Evolutionary conservation across 257 asterid species (phyloP).

Genomic region (Ilex aquifolium): DNA sequence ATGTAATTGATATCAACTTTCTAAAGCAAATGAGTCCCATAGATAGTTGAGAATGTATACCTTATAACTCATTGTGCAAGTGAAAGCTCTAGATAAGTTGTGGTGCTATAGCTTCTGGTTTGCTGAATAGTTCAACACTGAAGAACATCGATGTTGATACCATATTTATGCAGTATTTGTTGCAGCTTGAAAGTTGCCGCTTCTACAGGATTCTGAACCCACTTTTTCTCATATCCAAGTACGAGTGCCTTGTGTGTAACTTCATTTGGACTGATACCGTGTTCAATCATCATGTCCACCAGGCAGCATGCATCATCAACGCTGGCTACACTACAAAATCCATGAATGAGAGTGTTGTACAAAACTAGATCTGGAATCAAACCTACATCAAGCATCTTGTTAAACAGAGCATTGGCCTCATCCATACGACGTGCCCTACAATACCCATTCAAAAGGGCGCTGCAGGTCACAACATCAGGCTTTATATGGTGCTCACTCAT

Average conservation of each 20-base stretch:
- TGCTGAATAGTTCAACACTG: no score
- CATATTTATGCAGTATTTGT: slow-evolving; percentile 10
- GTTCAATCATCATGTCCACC: slow-evolving; percentile 15
- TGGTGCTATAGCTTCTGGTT: no score
- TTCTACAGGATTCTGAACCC: slow-evolving; percentile 10
- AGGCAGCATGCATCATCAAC: slow-evolving; percentile 11
- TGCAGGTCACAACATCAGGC: slow-evolving; percentile 24
- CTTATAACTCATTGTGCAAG: no score
- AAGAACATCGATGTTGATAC: background rate
- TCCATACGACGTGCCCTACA: slow-evolving; percentile 14
- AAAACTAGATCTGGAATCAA: slow-evolving; percentile 22
- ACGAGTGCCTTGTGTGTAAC: slow-evolving; percentile 14
- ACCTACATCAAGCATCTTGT: slow-evolving; percentile 12
- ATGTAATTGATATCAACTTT: no score
- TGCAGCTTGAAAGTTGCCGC: slow-evolving; percentile 17
- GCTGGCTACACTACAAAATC: slow-evolving; percentile 19
- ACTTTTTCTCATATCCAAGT: slow-evolving; percentile 17
- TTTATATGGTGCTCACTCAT: slow-evolving; percentile 14
- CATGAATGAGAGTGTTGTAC: slow-evolving; percentile 25
- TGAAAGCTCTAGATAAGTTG: no score
- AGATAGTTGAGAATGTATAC: no score
- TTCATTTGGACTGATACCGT: slow-evolving; percentile 17
- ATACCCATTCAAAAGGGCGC: slow-evolving; percentile 18
- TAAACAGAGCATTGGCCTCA: slow-evolving; percentile 19
- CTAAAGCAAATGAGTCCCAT: no score